Evolutionary conservation across 2,329 filamentous ascomycete genomes (phyloP), one percentile per base, ranked within the genome.

Genomic region (Colletotrichum echinochloae): DNA sequence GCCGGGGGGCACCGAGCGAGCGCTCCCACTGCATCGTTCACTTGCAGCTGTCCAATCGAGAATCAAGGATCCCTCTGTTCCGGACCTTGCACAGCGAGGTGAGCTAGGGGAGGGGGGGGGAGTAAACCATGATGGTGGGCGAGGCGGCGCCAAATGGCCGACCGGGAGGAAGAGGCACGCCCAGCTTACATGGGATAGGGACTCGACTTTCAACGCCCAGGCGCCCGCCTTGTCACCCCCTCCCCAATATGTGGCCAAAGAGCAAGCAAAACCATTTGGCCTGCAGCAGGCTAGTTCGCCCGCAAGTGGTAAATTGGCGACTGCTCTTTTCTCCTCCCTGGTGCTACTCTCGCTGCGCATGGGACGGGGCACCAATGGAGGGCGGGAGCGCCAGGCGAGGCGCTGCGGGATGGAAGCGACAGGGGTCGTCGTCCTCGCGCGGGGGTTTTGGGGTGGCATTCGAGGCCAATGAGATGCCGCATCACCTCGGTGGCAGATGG

Each of bases 41-140:
- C 65, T 51, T 71, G 70, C 70, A 71, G 59, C 60, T 48, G 60
- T 46, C 72, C 72, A 73, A 73, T 73, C 12, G 66, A 62, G 48
- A 33, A 14, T 7, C 5, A 37, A 55, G 39, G n/a, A 16, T n/a
- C 11, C 26, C 46, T 51, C 46, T 49, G 23, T 39, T 49, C 26
- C 57, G 11, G 26, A 20, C 39, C 28, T 30, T 16, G 30, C 8
- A 37, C 18, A 46, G 30, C 18, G 46, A 61, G 59, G 30, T 37
- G 46, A 60, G 44, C 44, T 30, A 20, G 57, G 57, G 44, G n/a
- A 28, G 41, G 59, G 30, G 26, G n/a, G 44, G 12, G n/a, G 44
- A n/a, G n/a, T 23, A n/a, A 23, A n/a, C 14, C 33, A 20, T 48
- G 49, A 37, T 51, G 55, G 52, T 57, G 54, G 54, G 48, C 23